Percentiles rank a stretch among this genome's conserved stretches.
phyloP scores from a whole-genome alignment of 768 basidiomycete genomes.

The Amanita subjunquillea region DNA sequence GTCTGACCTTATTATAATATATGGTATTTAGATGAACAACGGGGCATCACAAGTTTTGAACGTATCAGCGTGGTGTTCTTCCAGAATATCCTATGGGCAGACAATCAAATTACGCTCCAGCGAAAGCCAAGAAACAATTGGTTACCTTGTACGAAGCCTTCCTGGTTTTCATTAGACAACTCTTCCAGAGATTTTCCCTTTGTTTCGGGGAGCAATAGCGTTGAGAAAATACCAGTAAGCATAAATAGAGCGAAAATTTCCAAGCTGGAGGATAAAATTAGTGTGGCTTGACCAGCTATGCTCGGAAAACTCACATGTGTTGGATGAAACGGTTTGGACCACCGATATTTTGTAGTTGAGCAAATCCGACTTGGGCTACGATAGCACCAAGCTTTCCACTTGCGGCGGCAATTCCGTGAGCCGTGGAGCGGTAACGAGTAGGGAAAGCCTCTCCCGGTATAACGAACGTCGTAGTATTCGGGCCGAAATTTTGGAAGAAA shows the following conservation, averaged over 20 bases:
- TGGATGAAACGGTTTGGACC: conserved; percentile 50
- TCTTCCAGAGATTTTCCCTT: conserved; percentile 58
- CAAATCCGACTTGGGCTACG: conserved; percentile 70
- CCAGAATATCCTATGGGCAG: conserved; percentile 4
- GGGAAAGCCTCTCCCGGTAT: conserved; percentile 81
- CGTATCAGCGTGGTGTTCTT: conserved; percentile 7
- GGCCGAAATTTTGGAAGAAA: conserved; percentile 88
- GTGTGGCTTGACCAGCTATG: not conserved
- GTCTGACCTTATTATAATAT: no score
- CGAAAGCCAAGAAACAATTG: not conserved
- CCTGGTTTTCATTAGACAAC: conserved; percentile 62
- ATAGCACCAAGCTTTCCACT: conserved; percentile 80
- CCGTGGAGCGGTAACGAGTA: conserved; percentile 80
- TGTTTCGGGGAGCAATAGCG: conserved; percentile 73
- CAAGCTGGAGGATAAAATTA: conserved; percentile 27
- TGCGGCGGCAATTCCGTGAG: conserved; percentile 78
- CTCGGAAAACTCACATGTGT: conserved; percentile 46
- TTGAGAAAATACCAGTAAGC: conserved; percentile 78
- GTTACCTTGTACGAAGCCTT: conserved; percentile 39
- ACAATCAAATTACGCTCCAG: not conserved
- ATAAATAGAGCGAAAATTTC: conserved; percentile 83
- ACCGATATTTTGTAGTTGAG: conserved; percentile 56
- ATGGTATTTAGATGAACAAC: no score
- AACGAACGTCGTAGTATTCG: conserved; percentile 72
- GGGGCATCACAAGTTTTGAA: not conserved